Evolutionary conservation across 495 filamentous ascomycete species (phyloP).

Genomic region (Aspergillus incahuasiensis): DNA sequence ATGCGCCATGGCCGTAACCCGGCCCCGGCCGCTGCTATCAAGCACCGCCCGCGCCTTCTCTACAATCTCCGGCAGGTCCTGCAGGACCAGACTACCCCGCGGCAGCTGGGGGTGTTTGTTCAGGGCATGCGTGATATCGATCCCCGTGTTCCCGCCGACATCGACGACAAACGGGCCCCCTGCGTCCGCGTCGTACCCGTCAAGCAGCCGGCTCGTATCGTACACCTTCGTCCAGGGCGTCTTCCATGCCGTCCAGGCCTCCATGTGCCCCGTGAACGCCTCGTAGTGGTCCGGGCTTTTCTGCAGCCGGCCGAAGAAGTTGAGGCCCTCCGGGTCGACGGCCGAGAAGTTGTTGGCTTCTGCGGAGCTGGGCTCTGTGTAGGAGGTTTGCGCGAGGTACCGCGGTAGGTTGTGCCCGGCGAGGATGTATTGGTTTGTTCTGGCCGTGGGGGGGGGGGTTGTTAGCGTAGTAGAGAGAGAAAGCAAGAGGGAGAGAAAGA

Average conservation of each 20-base stretch:
- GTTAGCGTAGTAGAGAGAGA: too few relatives aligned
- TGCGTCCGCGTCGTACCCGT: conserved; percentile 15
- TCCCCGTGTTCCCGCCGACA: conserved; percentile 46
- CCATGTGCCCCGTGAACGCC: conserved; percentile 40
- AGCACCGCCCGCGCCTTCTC: neutral
- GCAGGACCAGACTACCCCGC: neutral
- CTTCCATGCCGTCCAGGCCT: conserved; percentile 26
- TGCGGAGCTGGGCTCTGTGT: neutral
- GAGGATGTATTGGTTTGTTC: conserved; percentile 25
- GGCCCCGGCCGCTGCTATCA: too few relatives aligned
- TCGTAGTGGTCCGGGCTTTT: conserved; percentile 27
- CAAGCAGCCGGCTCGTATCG: conserved; percentile 22
- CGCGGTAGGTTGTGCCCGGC: conserved; percentile 25
- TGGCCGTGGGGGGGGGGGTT: too few relatives aligned
- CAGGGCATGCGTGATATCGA: conserved; percentile 41
- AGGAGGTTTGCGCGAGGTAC: conserved; percentile 32
- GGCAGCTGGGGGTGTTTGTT: conserved; percentile 24
- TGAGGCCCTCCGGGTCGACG: conserved; percentile 30
- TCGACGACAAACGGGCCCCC: conserved; percentile 40
- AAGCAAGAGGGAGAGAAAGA: too few relatives aligned
- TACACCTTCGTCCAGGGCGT: conserved; percentile 34
- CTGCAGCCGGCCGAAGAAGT: conserved; percentile 29
- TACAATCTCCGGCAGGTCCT: neutral
- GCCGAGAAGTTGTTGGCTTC: conserved; percentile 19
- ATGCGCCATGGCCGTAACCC: neutral